These are phyloP conservation scores for Colletotrichum sp. DNA, from an alignment of 2,329 filamentous ascomycete species.

Conservation along the genomic window DNA sequence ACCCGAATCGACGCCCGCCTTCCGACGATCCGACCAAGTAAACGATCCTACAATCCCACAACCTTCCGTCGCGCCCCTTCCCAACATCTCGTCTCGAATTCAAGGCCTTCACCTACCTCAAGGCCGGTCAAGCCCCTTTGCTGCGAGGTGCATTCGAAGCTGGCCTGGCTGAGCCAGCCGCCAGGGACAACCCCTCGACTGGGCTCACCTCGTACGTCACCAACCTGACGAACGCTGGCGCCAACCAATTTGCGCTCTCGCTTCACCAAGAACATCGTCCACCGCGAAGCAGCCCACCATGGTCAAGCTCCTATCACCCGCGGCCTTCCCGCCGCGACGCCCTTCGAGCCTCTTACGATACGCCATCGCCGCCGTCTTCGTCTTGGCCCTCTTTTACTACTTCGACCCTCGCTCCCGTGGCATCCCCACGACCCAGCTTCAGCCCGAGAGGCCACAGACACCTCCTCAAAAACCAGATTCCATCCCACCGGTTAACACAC, in stretches of 20 bases:
- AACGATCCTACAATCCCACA: neutral
- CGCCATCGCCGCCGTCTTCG: conserved; percentile 67
- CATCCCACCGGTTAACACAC: conserved; percentile 15
- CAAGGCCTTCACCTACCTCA: neutral
- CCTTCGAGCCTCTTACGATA: conserved; percentile 60
- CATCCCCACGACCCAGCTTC: neutral
- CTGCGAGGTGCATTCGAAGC: neutral
- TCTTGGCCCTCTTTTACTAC: conserved; percentile 42
- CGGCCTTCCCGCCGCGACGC: conserved; percentile 45
- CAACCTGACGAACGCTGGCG: neutral
- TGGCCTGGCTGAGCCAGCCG: conserved; percentile 20
- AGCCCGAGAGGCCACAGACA: conserved; percentile 10
- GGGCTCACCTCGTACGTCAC: neutral
- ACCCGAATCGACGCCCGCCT: neutral
- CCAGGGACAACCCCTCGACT: neutral
- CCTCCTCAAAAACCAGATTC: conserved; percentile 19
- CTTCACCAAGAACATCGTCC: neutral
- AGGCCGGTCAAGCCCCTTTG: neutral
- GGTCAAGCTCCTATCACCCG: conserved; percentile 39
- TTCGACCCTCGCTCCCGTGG: conserved; percentile 18
- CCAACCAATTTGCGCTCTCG: neutral
- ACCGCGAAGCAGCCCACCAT: neutral
- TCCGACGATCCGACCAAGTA: neutral
- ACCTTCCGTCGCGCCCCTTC: neutral
- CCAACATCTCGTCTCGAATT: neutral